Evolutionary conservation across 2,329 filamentous ascomycete species (phyloP), one percentile per base, ranked within the genome.

Genomic region (Verticillium longisporum): DNA sequence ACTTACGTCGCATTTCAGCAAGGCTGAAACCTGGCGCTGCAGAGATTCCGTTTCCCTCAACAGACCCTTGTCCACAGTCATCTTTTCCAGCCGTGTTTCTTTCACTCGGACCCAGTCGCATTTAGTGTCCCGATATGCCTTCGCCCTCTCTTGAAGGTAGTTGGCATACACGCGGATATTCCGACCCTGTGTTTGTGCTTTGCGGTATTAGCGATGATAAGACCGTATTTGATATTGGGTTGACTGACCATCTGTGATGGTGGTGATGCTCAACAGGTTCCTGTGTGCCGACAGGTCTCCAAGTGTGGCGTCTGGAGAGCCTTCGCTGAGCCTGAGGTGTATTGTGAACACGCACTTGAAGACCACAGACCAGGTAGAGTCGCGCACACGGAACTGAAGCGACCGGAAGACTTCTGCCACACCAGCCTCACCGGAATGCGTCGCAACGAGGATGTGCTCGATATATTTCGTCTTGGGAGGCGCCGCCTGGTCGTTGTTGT

Each of bases 391-490:
- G 73, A 92, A 87, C 72, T 96, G 92, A 60, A 99, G 81, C 53
- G 92, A 91, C 63, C 95, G 88, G 75, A 99, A 98, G 71, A 99
- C 91, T 78, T 99, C 95, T 63, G 89, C 94, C 63, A 99, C 92
- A 67, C 94, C 95, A 60, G 91, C 90, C 77, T 99, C 95, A 68
- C 93, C 95, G 26, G 92, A 89, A 77, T 97, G 92, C 41, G 95
- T 99, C 65, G 95, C 94, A 67, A 97, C 84, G 61, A 99, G 85
- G 72, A 99, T 97, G 73, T 97, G 92, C 76, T 99, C 95, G 80
- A 99, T 96, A 80, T 98, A 99, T 78, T 99, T 99, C 61, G 94
- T 95, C 80, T 99, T 99, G 58, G 95, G 95, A 64, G 95, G 91
- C 67, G 95, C 95, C 57, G 62, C 60, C 60, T 64, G 56, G 38